Evolutionary conservation across 345 rosid species (phyloP).

Genomic region (Salix viminalis): DNA sequence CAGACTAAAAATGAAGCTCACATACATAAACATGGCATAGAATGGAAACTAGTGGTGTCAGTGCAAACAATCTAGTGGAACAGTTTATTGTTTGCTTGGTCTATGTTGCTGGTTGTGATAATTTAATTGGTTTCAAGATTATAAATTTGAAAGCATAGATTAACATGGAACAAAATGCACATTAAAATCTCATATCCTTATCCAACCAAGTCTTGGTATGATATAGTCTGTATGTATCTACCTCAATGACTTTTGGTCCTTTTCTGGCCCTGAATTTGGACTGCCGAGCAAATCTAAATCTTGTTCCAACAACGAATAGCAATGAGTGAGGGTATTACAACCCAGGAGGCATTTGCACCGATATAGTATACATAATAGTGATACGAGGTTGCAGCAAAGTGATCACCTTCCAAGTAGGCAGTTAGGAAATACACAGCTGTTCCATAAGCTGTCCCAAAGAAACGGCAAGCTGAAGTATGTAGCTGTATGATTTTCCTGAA

Average conservation of each 20-base stretch:
- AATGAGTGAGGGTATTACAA: constrained; percentile 62
- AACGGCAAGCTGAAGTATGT: constrained; percentile 78
- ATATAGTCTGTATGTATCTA: background rate
- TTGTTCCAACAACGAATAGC: constrained; percentile 74
- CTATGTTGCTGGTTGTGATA: background rate
- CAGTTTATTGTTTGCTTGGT: background rate
- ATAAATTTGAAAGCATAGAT: background rate
- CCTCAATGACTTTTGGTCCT: constrained; percentile 46
- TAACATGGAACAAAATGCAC: too few relatives aligned
- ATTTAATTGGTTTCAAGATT: background rate
- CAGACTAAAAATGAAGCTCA: background rate
- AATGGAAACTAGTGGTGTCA: background rate
- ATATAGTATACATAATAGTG: constrained; percentile 72
- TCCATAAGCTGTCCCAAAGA: constrained; percentile 94
- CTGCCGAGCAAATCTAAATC: constrained; percentile 54
- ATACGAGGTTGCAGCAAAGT: constrained; percentile 55
- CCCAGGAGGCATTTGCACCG: constrained; percentile 65
- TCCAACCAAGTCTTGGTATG: background rate
- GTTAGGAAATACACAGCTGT: constrained; percentile 74
- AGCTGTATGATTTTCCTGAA: constrained; percentile 64
- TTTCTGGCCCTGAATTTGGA: constrained; percentile 37
- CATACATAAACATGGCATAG: background rate
- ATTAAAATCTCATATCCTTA: background rate
- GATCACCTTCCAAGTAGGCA: constrained; percentile 73
- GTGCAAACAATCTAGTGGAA: background rate